Evolutionary conservation across 352 stramenopile species (phyloP).

Genomic region (Phytophthora tentaculata): DNA sequence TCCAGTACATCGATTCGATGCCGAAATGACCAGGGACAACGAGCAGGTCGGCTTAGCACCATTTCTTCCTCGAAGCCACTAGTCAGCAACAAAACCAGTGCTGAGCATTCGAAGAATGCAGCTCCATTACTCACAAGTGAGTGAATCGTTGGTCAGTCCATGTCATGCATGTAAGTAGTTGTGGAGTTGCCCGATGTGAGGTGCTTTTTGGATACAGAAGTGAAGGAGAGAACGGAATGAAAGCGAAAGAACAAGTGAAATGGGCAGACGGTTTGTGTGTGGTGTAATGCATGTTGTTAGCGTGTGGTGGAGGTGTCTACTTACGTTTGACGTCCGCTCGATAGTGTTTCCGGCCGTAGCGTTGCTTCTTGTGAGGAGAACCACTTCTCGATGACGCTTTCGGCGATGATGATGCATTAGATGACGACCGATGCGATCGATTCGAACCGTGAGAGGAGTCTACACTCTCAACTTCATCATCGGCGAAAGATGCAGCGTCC

Average conservation of each 20-base stretch:
- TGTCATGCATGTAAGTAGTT: slow-evolving; percentile 54
- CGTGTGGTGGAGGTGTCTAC: slow-evolving; percentile 29
- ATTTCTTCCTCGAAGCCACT: slow-evolving; percentile 23
- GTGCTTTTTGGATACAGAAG: slow-evolving; percentile 38
- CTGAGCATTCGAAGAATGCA: slow-evolving; percentile 42
- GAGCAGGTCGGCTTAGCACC: slow-evolving; percentile 16
- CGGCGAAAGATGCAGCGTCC: slow-evolving; percentile 33
- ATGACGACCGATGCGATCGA: slow-evolving; percentile 45
- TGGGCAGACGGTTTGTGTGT: slow-evolving; percentile 25
- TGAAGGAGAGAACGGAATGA: slow-evolving; percentile 32
- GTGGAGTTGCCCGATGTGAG: slow-evolving; percentile 29
- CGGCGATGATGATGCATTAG: slow-evolving; percentile 36
- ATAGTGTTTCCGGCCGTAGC: slow-evolving; percentile 84
- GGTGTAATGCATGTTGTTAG: slow-evolving; percentile 15
- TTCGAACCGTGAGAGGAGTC: slow-evolving; percentile 24
- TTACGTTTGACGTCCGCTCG: slow-evolving; percentile 69
- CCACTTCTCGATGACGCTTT: slow-evolving; percentile 39
- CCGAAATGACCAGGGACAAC: slow-evolving; percentile 48
- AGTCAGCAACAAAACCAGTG: slow-evolving; percentile 23
- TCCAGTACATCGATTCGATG: slow-evolving; percentile 84
- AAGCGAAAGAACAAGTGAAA: slow-evolving; percentile 32
- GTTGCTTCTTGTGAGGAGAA: slow-evolving; percentile 54
- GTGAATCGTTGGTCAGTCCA: slow-evolving; percentile 76
- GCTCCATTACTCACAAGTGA: slow-evolving; percentile 58
- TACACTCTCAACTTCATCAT: slow-evolving; percentile 35